Evolutionary conservation across 768 basidiomycete genomes (phyloP).

Genomic region (Punctularia strigosozonata): DNA sequence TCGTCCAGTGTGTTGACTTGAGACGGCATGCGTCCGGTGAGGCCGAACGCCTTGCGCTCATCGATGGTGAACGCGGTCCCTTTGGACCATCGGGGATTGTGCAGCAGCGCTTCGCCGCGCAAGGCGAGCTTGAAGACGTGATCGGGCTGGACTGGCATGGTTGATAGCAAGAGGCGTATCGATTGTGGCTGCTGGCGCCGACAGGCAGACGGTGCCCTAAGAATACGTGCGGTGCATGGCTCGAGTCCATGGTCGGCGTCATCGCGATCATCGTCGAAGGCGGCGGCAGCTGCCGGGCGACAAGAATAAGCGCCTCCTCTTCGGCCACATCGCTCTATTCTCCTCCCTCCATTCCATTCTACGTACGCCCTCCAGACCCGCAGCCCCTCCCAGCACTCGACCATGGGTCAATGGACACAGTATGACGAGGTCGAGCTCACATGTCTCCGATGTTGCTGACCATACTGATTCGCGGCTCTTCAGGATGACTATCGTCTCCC

Average conservation of each 20-base stretch:
- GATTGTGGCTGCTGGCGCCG: neutral
- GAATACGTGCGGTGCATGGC: too few relatives aligned
- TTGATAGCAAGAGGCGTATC: neutral
- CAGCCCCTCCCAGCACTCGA: too few relatives aligned
- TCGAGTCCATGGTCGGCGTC: too few relatives aligned
- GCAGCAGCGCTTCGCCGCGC: conserved; percentile 51
- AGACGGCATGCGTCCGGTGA: conserved; percentile 24
- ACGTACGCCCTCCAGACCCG: neutral
- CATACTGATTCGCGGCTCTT: conserved; percentile 1
- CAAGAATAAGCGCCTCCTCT: neutral
- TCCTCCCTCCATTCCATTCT: neutral
- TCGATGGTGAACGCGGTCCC: conserved; percentile 62
- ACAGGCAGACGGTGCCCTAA: too few relatives aligned
- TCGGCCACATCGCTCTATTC: neutral
- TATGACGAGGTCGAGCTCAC: conserved; percentile 21
- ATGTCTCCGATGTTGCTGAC: neutral
- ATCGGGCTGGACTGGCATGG: neutral
- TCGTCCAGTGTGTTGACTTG: conserved; percentile 49
- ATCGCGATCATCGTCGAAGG: neutral
- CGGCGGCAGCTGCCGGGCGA: neutral
- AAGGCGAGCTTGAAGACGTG: conserved; percentile 32
- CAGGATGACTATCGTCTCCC: conserved; percentile 44
- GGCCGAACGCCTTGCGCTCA: conserved; percentile 63
- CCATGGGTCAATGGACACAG: conserved; percentile 26
- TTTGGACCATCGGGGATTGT: conserved; percentile 62